These are phyloP conservation scores for Sugiyamaella grinbergsii DNA, from an alignment of 1,139 yeast genomes.

Conservation along the genomic window DNA sequence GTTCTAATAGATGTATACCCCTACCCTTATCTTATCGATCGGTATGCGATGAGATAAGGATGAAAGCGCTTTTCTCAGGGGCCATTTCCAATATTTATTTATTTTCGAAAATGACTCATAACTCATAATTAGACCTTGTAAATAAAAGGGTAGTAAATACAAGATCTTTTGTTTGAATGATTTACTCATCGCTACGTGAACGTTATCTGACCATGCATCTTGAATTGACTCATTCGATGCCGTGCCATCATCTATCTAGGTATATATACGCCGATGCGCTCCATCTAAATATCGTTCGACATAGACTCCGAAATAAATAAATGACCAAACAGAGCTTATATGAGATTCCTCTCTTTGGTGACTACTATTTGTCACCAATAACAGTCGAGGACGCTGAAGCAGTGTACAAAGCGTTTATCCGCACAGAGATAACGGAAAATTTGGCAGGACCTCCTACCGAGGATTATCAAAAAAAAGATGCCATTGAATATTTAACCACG, in stretches of 20 bases:
- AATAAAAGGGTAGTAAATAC: too few species aligned
- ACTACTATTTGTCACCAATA: conserved; percentile 22
- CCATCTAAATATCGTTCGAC: too few species aligned
- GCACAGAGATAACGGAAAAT: conserved; percentile 25
- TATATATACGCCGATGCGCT: not conserved
- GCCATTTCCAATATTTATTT: too few species aligned
- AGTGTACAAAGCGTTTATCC: conserved; percentile 23
- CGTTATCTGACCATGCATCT: not conserved
- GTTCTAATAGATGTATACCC: not conserved
- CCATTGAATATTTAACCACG: conserved; percentile 18
- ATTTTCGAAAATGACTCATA: not conserved
- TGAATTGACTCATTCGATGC: conserved; percentile 9
- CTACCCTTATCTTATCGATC: not conserved
- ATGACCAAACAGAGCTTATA: not conserved
- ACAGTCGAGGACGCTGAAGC: conserved; percentile 20
- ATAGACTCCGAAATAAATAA: not conserved
- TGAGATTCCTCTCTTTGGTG: conserved; percentile 16
- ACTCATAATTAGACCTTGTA: too few species aligned
- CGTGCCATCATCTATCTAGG: not conserved
- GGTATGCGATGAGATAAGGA: not conserved
- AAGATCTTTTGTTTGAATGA: too few species aligned
- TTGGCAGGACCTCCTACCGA: conserved; percentile 27
- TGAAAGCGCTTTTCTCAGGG: too few species aligned
- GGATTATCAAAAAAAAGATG: conserved; percentile 27
- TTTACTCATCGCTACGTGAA: too few species aligned